A percentile compares a stretch with the other conserved stretches of the same genome.
phyloP scores from a whole-genome alignment of 352 stramenopile species.

The Phytophthora megakarya region DNA sequence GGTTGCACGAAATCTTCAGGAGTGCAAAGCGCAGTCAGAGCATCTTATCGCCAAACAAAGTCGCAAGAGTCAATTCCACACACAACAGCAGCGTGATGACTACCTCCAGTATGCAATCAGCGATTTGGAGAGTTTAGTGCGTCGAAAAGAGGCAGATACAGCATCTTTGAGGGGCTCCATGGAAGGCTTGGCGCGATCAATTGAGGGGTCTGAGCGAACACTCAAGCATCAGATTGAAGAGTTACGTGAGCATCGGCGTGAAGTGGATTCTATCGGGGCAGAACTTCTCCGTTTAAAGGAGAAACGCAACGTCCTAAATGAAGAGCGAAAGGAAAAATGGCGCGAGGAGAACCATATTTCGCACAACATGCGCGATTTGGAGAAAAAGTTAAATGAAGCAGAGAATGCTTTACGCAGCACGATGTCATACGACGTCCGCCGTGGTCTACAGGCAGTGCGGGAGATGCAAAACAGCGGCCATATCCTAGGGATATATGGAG shows the following conservation, averaged over 20 bases:
- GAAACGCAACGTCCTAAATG: slow-evolving; percentile 74
- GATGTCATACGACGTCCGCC: slow-evolving; percentile 87
- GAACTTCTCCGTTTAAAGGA: slow-evolving; percentile 79
- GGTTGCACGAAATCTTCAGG: slow-evolving; percentile 72
- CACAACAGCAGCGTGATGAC: slow-evolving; percentile 92
- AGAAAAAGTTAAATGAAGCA: slow-evolving; percentile 71
- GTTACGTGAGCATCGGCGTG: slow-evolving; percentile 55
- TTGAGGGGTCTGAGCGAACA: slow-evolving; percentile 52
- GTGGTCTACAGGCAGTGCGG: slow-evolving; percentile 81
- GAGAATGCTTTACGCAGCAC: slow-evolving; percentile 83
- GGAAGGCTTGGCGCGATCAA: slow-evolving; percentile 45
- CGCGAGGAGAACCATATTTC: slow-evolving; percentile 78
- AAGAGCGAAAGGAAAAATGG: slow-evolving; percentile 84
- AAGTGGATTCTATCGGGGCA: slow-evolving; percentile 55
- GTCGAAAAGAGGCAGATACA: slow-evolving; percentile 64
- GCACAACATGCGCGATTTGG: slow-evolving; percentile 75
- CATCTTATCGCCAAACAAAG: slow-evolving; percentile 96
- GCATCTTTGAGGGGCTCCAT: slow-evolving; percentile 46
- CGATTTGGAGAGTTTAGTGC: slow-evolving; percentile 66
- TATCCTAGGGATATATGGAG: slow-evolving; percentile 90
- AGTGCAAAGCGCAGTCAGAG: slow-evolving; percentile 71
- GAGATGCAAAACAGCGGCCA: slow-evolving; percentile 91
- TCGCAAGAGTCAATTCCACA: slow-evolving; percentile 94
- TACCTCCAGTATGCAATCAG: slow-evolving; percentile 75
- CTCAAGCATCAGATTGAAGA: slow-evolving; percentile 52